Conservation (phyloP, 2,329 filamentous ascomycete species). For the Colletotrichum phormii region DNA sequence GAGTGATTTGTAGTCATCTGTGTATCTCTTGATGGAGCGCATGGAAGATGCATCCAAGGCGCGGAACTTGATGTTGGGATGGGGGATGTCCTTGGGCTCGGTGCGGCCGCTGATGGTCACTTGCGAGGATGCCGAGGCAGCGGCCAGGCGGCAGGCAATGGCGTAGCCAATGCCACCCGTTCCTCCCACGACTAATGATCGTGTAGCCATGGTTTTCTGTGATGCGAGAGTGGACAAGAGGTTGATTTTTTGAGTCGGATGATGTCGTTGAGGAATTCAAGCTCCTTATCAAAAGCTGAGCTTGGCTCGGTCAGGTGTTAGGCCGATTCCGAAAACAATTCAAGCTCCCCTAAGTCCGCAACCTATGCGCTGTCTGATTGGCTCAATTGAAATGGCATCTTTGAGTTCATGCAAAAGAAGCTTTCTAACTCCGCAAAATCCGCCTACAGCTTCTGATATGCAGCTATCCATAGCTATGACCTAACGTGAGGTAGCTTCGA, state of each 20-base stretch:
- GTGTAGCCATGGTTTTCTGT: conserved; percentile 19
- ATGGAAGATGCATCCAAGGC: conserved; percentile 48
- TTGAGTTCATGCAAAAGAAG: neutral
- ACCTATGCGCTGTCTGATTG: neutral
- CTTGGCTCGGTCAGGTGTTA: neutral
- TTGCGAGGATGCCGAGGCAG: conserved; percentile 39
- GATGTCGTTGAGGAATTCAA: neutral
- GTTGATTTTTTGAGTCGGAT: neutral
- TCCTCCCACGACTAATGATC: conserved; percentile 49
- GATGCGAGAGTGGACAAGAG: too few species aligned
- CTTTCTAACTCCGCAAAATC: neutral
- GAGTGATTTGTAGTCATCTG: conserved; percentile 41
- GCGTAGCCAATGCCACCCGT: conserved; percentile 50
- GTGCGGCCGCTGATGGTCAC: conserved; percentile 49
- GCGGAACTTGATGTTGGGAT: conserved; percentile 48
- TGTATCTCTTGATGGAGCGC: conserved; percentile 48
- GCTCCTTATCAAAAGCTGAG: neutral
- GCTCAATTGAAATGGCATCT: neutral
- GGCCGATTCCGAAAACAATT: neutral
- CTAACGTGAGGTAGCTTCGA: neutral
- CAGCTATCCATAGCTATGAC: neutral
- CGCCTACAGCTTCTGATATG: neutral
- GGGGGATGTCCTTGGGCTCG: conserved; percentile 43
- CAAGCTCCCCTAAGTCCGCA: neutral
- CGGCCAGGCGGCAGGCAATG: conserved; percentile 49